Base-by-base conservation (phyloP, 106 monocot species). In the Dendrobium officinale region DNA sequence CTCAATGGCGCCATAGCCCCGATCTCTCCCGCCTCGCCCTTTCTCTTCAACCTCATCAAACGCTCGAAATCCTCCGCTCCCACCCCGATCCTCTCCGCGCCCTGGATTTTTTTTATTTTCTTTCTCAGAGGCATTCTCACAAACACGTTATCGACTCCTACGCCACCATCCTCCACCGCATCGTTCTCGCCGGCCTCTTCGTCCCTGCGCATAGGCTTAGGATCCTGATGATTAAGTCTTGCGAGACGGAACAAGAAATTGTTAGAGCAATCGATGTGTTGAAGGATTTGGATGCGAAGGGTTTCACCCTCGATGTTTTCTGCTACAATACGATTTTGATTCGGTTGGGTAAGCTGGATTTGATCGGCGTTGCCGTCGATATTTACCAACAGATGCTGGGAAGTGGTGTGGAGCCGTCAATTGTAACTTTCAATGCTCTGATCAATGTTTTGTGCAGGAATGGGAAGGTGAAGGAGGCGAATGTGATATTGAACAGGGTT, bases 401-500 rank as follows among this genome's bases (percentile, higher is more conserved):
- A 29, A 51, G 73, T 41, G 75, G 78, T 1, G 81, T 86, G 13
- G 55, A 66, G 43, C 91, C 90, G 16, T 85, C 83, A 49, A 29
- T 91, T 2, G 27, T 88, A 33, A 86, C 88, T 16, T 90, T 77
- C 42, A 91, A 93, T 85, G 66, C 79, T 9, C 79, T 93, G 19
- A 87, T 96, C 55, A 93, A 93, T 79, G 19, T 84, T 7, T 59
- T 96, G 41, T 96, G 96, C 77, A 93, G 87, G 87, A 78, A 87
- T 48, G 91, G 93, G 54, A 84, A 80, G 83, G 79, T 96, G 41
- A 79, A 51, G 75, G 85, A 86, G 22, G 88, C 93, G 17, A 59
- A 26, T 45, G 16, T 75, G 59, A 82, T 96, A 11, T 43, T 93
- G 42, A 48, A 67, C 78, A 81, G 82, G 80, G 74, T 96, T 37